A percentile compares a stretch with the other conserved stretches of the same genome.
phyloP scores from a whole-genome alignment of 805 yeast species.

The Zygosaccharomyces rouxii region DNA sequence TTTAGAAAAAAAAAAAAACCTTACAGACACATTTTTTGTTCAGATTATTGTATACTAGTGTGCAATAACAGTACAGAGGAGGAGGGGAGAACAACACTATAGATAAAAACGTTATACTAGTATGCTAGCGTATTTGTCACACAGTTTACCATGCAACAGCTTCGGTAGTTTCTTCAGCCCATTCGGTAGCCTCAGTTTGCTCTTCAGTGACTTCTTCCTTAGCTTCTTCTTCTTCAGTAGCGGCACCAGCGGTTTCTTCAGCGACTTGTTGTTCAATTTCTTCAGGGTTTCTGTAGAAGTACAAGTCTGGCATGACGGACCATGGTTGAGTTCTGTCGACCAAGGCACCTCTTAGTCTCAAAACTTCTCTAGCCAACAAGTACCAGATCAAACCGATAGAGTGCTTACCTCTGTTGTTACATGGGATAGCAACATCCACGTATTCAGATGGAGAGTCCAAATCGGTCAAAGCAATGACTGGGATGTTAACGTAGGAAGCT shows the following conservation, averaged over 20 bases:
- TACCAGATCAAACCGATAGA: slow-evolving; percentile 99
- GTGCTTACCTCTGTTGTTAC: slow-evolving; percentile 99
- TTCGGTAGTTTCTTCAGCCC: slow-evolving; percentile 47
- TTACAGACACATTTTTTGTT: slow-evolving; percentile 13
- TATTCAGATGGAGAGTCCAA: slow-evolving; percentile 98
- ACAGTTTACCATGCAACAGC: slow-evolving; percentile 31
- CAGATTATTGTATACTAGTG: slow-evolving; percentile 17
- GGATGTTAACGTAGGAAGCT: slow-evolving; percentile 99
- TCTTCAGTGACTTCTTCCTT: slow-evolving; percentile 78
- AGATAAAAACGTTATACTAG: slow-evolving; percentile 20
- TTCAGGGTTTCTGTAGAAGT: slow-evolving; percentile 99
- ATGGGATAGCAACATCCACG: slow-evolving; percentile 99
- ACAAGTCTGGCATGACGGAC: slow-evolving; percentile 99
- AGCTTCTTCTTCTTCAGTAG: slow-evolving; percentile 60
- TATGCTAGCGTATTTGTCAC: slow-evolving; percentile 12
- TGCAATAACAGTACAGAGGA: slow-evolving; percentile 20
- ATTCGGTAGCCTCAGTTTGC: slow-evolving; percentile 57
- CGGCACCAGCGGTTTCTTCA: slow-evolving; percentile 69
- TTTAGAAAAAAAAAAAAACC: slow-evolving; percentile 1
- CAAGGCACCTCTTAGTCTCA: slow-evolving; percentile 96
- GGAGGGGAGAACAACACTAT: slow-evolving; percentile 17
- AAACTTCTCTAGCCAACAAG: slow-evolving; percentile 98
- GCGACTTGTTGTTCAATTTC: slow-evolving; percentile 80
- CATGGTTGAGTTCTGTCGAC: slow-evolving; percentile 96
- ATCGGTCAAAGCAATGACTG: slow-evolving; percentile 98